Evolutionary conservation across 2,329 filamentous ascomycete genomes (phyloP).

Genomic region (Tolypocladium guangdongense): DNA sequence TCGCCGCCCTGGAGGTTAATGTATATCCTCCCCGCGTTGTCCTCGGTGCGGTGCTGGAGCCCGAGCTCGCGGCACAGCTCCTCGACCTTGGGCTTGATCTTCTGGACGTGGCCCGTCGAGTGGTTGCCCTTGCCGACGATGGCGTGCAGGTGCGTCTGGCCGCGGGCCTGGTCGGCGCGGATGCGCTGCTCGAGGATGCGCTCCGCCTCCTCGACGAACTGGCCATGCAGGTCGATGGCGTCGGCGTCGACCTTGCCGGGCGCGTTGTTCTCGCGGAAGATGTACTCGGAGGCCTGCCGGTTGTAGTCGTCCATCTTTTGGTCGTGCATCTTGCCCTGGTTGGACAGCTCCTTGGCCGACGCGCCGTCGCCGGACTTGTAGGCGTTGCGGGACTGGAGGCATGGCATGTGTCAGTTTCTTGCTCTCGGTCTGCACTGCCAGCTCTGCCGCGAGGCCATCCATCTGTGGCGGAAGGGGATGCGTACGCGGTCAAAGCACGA

Average conservation of each 20-base stretch:
- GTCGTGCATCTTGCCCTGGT: constrained; percentile 77
- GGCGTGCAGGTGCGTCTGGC: constrained; percentile 78
- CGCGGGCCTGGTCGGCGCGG: constrained; percentile 58
- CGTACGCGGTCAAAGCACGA: constrained; percentile 64
- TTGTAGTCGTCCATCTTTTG: constrained; percentile 82
- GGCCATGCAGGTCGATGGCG: constrained; percentile 88
- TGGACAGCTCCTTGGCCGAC: constrained; percentile 69
- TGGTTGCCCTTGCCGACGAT: constrained; percentile 97
- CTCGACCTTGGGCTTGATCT: constrained; percentile 92
- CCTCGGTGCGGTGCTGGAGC: constrained; percentile 73
- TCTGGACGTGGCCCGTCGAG: constrained; percentile 69
- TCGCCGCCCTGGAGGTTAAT: constrained; percentile 71
- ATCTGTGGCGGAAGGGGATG: constrained; percentile 1
- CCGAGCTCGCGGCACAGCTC: constrained; percentile 74
- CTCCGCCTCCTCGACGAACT: constrained; percentile 91
- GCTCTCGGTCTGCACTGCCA: not conserved
- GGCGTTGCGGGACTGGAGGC: constrained; percentile 57
- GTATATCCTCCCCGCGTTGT: constrained; percentile 82
- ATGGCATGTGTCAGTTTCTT: not conserved
- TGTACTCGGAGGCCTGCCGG: constrained; percentile 81
- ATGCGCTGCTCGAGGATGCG: constrained; percentile 82
- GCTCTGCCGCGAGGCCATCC: not conserved
- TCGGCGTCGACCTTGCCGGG: constrained; percentile 62
- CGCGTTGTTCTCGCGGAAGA: constrained; percentile 92
- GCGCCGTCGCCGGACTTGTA: constrained; percentile 77